Evolutionary conservation across 108 stramenopile genomes (phyloP), one percentile per base, ranked within the genome.

Genomic region (Bacterosira constricta): DNA sequence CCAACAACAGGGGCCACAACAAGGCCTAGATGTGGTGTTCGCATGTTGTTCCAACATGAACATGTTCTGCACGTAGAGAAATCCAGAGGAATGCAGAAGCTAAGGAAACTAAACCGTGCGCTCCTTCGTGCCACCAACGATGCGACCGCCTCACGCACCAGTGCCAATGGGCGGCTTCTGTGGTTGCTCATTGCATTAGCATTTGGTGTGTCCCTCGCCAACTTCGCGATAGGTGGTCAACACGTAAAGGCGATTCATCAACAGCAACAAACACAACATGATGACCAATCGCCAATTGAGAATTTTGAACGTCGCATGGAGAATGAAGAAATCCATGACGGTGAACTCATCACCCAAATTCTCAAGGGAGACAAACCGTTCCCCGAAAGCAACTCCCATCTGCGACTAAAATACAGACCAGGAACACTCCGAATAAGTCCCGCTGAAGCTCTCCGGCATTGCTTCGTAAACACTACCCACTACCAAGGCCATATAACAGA

Each of bases 381-480:
- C 6, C 53, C 53, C 1, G 2, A 1, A 10, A 13, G 0, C 6
- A 41, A 39, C 11, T 13, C 26, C 50, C 30, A 13, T n/a, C 27
- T 10, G 20, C 41, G 52, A 37, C 30, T 60, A 2, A 66, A 69
- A 46, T 80, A 57, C 36, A 31, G 9, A 11, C 79, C 79, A 12
- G 79, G 79, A 8, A 53, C 79, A 21, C 36, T 80, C 18, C 47
- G 35, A 32, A 42, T 73, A 37, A 38, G 21, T 25, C 46, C 34
- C 35, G 66, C 45, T 12, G 47, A 80, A 34, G 26, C 79, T 0
- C 53, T 80, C 11, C 71, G 68, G 23, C 46, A 71, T 39, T 80
- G 79, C 61, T 59, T 59, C 34, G 71, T 80, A 31, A 62, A 80
- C 36, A 42, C 50, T 9, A 58, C 32, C 5, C 52, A 55, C 17